A percentile compares a stretch with the other conserved stretches of the same genome.
phyloP scores from a whole-genome alignment of 768 basidiomycete species.

The Termitomyces sp. region DNA sequence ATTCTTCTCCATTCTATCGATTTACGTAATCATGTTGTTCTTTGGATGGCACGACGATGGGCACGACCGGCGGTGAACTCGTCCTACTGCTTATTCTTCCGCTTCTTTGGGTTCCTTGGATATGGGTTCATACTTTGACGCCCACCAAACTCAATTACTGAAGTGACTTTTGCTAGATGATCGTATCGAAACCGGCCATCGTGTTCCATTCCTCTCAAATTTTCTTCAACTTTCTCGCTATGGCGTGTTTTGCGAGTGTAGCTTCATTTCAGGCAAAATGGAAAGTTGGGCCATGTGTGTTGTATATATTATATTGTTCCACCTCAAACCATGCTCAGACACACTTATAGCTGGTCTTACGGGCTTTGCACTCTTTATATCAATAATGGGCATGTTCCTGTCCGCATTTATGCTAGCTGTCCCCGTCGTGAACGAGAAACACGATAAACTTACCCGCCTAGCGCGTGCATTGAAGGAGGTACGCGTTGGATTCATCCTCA shows the following conservation, averaged over 20 bases:
- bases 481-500: constrained; percentile 80
- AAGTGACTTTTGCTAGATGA: constrained; percentile 52
- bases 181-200: constrained; percentile 78
- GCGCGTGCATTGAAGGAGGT: constrained; percentile 79
- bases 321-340: neutral
- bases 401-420: constrained; percentile 69
- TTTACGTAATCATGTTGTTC: constrained; percentile 46
- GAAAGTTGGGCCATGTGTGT: constrained; percentile 81
- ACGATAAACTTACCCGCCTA: constrained; percentile 71
- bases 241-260: constrained; percentile 88
- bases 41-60: constrained; percentile 32
- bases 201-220: constrained; percentile 71
- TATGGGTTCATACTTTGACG: constrained; percentile 47
- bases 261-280: constrained; percentile 86
- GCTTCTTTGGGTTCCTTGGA: constrained; percentile 58
- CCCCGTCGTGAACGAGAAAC: constrained; percentile 80
- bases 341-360: constrained; percentile 66
- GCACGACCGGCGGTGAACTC: constrained; percentile 36
- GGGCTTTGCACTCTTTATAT: constrained; percentile 80
- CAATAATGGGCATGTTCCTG: constrained; percentile 66
- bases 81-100: constrained; percentile 63
- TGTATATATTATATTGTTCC: neutral
- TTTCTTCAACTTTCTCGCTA: constrained; percentile 91
- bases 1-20: constrained; percentile 1
- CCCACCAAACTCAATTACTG: neutral